Base-by-base conservation (phyloP, 139 green algal species). In the Volvox africanus region DNA sequence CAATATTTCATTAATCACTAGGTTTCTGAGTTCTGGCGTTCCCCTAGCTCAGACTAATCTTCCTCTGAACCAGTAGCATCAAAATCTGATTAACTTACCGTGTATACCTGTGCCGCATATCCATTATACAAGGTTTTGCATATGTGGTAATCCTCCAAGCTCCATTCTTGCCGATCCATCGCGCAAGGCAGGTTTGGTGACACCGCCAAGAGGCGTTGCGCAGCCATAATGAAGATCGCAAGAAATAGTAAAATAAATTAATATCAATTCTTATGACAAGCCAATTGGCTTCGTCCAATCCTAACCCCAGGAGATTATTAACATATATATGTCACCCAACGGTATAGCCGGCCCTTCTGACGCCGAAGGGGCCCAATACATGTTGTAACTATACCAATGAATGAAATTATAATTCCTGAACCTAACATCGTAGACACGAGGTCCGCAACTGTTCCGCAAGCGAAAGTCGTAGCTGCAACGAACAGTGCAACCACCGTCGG, bases 91-190 rank as follows among this genome's bases (percentile, higher is more conserved):
- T 80, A 14, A 78, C 88, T 90, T 76, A 89, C 90, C 73, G 79
- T 83, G 85, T 87, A 87, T n/a, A 93, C 90, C 32, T 87, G 79
- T 1, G 90, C 88, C 1, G 90, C 85, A 28, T 93, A 90, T 14
- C 90, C 90, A 44, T 32, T 85, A 50, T 93, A 91, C 13, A 93
- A 33, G 3, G 73, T 88, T 19, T 78, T 28, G 9, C 16, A 24
- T 17, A 93, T 67, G 11, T 69, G 37, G 65, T 88, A 93, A 18
- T 93, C 77, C 0, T 44, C 26, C 13, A 93, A 33, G 18, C 65
- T 88, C 90, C 90, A 93, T 21, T 88, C 17, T 11, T 55, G 37
- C 26, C 90, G 37, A 21, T 90, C 37, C 90, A 93, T 93, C 18
- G 80, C 61, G 19, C 14, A 13, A 17, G 89, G 89, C 30, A 92